phyloP scores from a whole-genome alignment of 352 stramenopile species.

The Phytophthora quininea region DNA sequence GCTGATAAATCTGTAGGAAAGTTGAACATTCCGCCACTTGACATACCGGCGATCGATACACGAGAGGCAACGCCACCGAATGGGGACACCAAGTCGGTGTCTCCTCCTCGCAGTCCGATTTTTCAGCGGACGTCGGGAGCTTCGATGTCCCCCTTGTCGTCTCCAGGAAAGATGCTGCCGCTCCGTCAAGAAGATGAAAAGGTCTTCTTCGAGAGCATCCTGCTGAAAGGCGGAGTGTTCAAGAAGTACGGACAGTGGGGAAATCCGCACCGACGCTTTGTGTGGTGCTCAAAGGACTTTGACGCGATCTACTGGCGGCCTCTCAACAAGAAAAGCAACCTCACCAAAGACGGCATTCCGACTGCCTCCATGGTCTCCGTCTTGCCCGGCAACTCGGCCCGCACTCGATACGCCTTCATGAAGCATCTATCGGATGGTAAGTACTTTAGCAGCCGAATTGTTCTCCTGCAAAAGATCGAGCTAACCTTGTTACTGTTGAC shows the following conservation, averaged over 20 bases:
- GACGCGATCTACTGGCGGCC: constrained; percentile 69
- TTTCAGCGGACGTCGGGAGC: constrained; percentile 15
- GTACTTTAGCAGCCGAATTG: not conserved
- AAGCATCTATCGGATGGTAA: constrained; percentile 77
- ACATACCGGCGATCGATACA: constrained; percentile 18
- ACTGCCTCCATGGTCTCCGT: constrained; percentile 55
- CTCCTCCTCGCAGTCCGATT: constrained; percentile 22
- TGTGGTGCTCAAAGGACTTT: constrained; percentile 76
- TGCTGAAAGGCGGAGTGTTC: constrained; percentile 73
- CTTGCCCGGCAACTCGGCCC: constrained; percentile 59
- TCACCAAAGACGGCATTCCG: constrained; percentile 61
- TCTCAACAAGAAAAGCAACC: constrained; percentile 69
- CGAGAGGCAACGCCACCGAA: constrained; percentile 23
- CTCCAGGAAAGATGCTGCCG: constrained; percentile 8
- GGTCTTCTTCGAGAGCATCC: constrained; percentile 56
- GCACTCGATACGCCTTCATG: constrained; percentile 79
- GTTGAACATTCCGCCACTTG: not conserved
- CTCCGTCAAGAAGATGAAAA: constrained; percentile 48
- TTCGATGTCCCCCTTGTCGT: constrained; percentile 11
- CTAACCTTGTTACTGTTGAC: constrained; percentile 7
- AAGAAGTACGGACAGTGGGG: constrained; percentile 83
- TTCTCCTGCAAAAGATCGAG: too few species aligned
- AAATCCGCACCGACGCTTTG: constrained; percentile 72
- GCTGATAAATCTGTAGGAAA: constrained; percentile 8
- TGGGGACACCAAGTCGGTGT: constrained; percentile 2